phyloP scores from a whole-genome alignment of 1,284 basidiomycete species.

The Mycena sp. region DNA sequence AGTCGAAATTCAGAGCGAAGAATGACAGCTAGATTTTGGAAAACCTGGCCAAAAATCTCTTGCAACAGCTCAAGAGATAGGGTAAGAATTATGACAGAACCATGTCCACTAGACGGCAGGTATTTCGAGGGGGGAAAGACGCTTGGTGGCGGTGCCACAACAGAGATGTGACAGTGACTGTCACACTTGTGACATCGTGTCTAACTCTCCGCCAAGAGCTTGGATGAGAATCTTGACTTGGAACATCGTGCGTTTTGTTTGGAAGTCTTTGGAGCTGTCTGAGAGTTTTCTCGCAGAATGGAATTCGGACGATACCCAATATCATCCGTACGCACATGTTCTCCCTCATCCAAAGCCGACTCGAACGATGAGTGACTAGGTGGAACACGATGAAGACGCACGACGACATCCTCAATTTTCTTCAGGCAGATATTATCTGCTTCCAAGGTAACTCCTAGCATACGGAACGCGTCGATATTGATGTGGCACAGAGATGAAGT shows the following conservation, averaged over 20 bases:
- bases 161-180: too few species aligned
- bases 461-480: conserved; percentile 17
- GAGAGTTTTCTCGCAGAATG: conserved; percentile 68
- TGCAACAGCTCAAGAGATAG: not conserved
- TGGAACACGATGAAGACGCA: conserved; percentile 86
- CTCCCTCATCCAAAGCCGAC: not conserved
- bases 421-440: conserved; percentile 89
- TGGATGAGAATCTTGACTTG: conserved; percentile 64
- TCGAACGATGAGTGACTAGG: conserved; percentile 52
- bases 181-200: too few species aligned
- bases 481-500: conserved; percentile 82
- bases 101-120: too few species aligned
- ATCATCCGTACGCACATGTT: conserved; percentile 77
- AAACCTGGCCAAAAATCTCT: not conserved
- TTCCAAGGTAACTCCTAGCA: conserved; percentile 80
- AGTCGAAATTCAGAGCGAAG: not conserved
- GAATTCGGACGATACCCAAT: conserved; percentile 90
- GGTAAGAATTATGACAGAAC: too few species aligned
- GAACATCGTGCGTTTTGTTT: conserved; percentile 57
- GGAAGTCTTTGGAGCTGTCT: not conserved
- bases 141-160: too few species aligned
- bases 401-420: conserved; percentile 79
- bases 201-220: too few species aligned
- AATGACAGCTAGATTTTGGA: too few species aligned
- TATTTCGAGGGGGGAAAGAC: too few species aligned